A percentile compares a stretch with the other conserved stretches of the same genome.
Evolutionary conservation across 1,139 yeast genomes (phyloP).

Genomic region (Debaryomycetaceae sp.): DNA sequence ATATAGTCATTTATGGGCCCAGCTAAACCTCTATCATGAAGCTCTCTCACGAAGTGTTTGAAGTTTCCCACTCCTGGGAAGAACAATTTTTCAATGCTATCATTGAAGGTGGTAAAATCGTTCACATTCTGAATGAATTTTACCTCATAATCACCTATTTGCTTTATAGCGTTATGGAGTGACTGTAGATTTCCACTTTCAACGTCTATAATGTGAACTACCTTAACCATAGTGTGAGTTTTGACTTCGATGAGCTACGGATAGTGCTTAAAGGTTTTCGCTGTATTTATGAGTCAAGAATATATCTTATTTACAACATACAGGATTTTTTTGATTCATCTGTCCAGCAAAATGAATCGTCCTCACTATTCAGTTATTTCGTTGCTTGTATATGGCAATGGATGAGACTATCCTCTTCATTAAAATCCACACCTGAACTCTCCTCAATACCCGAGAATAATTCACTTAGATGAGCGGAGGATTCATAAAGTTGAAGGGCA

Average conservation of each 20-base stretch:
- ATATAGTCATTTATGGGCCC: slow-evolving; percentile 66
- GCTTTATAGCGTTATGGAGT: slow-evolving; percentile 77
- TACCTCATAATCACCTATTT: slow-evolving; percentile 62
- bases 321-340: background rate
- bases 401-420: background rate
- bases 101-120: slow-evolving; percentile 34
- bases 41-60: slow-evolving; percentile 82
- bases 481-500: slow-evolving; percentile 30
- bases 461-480: slow-evolving; percentile 30
- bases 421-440: too few species aligned
- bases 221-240: slow-evolving; percentile 16
- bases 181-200: slow-evolving; percentile 94
- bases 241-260: background rate
- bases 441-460: slow-evolving; percentile 16
- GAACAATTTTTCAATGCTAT: slow-evolving; percentile 52
- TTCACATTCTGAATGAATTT: slow-evolving; percentile 41
- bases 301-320: background rate
- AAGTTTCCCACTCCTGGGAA: slow-evolving; percentile 97
- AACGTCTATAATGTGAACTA: slow-evolving; percentile 83
- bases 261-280: background rate
- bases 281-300: background rate
- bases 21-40: slow-evolving; percentile 58
- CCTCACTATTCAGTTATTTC: background rate
- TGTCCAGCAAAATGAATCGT: background rate
- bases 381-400: background rate